phyloP scores from a whole-genome alignment of 306 rosid species.

The Rosa chinensis region DNA sequence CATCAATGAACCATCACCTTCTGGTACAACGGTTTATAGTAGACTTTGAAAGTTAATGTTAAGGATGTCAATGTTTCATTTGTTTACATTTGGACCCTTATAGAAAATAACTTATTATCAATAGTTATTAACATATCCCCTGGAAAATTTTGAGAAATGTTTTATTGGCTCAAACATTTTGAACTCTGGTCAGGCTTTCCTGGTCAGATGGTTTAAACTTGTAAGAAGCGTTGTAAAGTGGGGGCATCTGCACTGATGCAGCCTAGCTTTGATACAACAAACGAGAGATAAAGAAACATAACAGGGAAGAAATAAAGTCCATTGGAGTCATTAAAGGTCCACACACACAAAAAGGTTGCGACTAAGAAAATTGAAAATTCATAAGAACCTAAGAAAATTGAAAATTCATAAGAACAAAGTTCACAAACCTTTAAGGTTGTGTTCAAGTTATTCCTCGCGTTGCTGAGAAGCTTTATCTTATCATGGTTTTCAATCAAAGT shows the following conservation, averaged over 20 bases:
- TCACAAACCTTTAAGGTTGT: slow-evolving; percentile 84
- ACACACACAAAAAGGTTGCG: background rate
- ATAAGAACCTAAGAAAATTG: slow-evolving; percentile 10
- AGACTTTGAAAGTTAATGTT: background rate
- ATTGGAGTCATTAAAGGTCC: background rate
- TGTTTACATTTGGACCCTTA: background rate
- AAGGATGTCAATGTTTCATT: background rate
- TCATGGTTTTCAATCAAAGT: slow-evolving; percentile 93
- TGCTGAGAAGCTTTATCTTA: slow-evolving; percentile 97
- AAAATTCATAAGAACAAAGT: slow-evolving; percentile 10
- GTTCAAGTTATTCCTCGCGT: slow-evolving; percentile 91
- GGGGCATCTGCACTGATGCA: background rate
- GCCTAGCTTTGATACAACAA: background rate
- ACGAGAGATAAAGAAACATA: background rate
- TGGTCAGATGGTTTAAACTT: background rate
- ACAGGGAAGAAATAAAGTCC: background rate
- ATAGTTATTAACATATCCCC: background rate
- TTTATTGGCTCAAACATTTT: background rate
- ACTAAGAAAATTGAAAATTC: background rate
- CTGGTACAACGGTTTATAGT: background rate
- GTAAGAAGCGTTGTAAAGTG: background rate
- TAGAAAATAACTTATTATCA: background rate
- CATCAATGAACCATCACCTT: background rate
- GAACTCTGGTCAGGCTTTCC: background rate
- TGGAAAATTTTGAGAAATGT: background rate